A percentile compares a stretch with the other conserved stretches of the same genome.
Conservation (phyloP, 768 basidiomycete species). For the Mycena capillaripes region DNA sequence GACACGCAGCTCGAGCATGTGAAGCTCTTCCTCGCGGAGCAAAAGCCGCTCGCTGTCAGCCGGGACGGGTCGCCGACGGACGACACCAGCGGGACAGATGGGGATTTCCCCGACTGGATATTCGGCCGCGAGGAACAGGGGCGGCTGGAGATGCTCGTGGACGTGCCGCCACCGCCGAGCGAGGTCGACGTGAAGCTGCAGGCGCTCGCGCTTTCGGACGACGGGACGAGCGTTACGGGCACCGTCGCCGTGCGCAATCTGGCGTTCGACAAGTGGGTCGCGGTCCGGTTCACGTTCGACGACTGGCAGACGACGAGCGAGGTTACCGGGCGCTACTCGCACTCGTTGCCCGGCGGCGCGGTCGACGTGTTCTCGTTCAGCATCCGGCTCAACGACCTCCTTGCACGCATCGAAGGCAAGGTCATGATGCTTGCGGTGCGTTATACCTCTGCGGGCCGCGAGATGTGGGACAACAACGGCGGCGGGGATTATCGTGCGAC, state of each 20-base stretch:
- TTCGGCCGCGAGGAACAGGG: slow-evolving; percentile 59
- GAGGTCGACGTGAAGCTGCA: slow-evolving; percentile 64
- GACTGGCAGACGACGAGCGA: slow-evolving; percentile 97
- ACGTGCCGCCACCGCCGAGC: slow-evolving; percentile 72
- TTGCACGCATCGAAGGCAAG: slow-evolving; percentile 85
- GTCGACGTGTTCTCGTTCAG: slow-evolving; percentile 85
- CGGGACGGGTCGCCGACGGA: slow-evolving; percentile 91
- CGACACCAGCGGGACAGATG: slow-evolving; percentile 85
- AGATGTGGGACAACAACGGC: slow-evolving; percentile 94
- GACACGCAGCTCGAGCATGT: slow-evolving; percentile 93
- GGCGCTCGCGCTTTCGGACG: slow-evolving; percentile 64
- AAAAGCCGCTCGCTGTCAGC: slow-evolving; percentile 94
- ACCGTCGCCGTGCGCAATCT: slow-evolving; percentile 86
- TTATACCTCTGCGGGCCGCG: slow-evolving; percentile 76
- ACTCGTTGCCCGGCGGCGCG: slow-evolving; percentile 57
- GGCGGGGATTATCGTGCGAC: slow-evolving; percentile 84
- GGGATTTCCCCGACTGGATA: slow-evolving; percentile 80
- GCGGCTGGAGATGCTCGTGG: slow-evolving; percentile 69
- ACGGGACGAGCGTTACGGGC: slow-evolving; percentile 74
- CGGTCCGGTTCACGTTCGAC: slow-evolving; percentile 93
- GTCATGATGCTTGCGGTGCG: slow-evolving; percentile 84
- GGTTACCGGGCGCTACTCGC: slow-evolving; percentile 80
- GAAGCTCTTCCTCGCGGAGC: slow-evolving; percentile 94
- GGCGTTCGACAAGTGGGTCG: slow-evolving; percentile 89
- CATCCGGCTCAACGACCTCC: slow-evolving; percentile 83